These are phyloP conservation scores for Hypoxylon sp. DNA, from an alignment of 2,329 filamentous ascomycete genomes.

Conservation along the genomic window DNA sequence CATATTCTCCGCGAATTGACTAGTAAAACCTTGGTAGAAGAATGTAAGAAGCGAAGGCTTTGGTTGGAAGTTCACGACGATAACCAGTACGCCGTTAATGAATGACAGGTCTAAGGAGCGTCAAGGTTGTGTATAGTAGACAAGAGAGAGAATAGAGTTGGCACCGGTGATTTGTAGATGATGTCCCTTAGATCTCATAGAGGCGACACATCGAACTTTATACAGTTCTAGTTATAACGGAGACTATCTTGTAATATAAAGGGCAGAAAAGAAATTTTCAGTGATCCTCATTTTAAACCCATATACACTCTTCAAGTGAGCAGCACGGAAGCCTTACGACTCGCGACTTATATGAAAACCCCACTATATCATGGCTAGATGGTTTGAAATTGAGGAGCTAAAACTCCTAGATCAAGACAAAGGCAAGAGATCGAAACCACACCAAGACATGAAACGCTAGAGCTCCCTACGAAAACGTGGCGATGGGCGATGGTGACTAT, in stretches of 20 bases:
- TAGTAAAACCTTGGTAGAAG: slow-evolving; percentile 12
- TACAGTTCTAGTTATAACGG: slow-evolving; percentile 22
- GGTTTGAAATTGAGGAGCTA: neutral
- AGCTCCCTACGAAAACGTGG: slow-evolving; percentile 3
- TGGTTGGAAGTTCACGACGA: neutral
- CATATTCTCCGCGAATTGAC: slow-evolving; percentile 21
- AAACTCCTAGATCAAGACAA: slow-evolving; percentile 2
- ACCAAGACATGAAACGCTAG: slow-evolving; percentile 34
- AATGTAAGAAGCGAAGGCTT: slow-evolving; percentile 8
- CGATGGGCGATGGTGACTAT: neutral
- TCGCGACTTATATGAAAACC: slow-evolving; percentile 24
- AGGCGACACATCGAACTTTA: slow-evolving; percentile 28
- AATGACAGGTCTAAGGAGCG: slow-evolving; percentile 10
- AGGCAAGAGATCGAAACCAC: slow-evolving; percentile 1
- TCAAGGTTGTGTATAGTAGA: slow-evolving; percentile 13
- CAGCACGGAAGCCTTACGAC: slow-evolving; percentile 30
- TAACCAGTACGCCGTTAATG: slow-evolving; percentile 23
- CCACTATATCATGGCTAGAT: slow-evolving; percentile 20
- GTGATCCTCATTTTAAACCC: slow-evolving; percentile 13
- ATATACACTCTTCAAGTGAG: neutral
- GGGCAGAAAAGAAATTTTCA: neutral
- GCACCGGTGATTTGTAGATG: slow-evolving; percentile 22
- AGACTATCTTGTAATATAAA: slow-evolving; percentile 9
- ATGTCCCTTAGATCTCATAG: slow-evolving; percentile 11
- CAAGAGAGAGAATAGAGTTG: slow-evolving; percentile 32